Evolutionary conservation across 805 yeast genomes (phyloP).

Genomic region (Yarrowia hollandica): DNA sequence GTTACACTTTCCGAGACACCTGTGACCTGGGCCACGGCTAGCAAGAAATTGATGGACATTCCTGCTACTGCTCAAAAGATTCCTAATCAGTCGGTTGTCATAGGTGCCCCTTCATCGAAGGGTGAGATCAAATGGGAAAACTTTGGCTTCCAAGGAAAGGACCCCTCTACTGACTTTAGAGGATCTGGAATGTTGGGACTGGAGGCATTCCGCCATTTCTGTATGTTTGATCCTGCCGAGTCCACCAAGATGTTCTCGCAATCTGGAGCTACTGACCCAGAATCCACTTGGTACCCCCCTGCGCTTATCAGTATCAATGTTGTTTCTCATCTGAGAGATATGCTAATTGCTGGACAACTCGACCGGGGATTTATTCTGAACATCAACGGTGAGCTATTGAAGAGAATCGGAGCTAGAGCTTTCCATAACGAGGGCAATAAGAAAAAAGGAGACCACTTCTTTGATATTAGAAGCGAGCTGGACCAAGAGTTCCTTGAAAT

Average conservation of each 20-base stretch:
- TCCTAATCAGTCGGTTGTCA: neutral
- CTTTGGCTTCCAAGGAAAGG: slow-evolving; percentile 43
- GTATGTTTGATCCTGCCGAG: slow-evolving; percentile 21
- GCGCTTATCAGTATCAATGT: slow-evolving; percentile 38
- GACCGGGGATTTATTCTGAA: slow-evolving; percentile 18
- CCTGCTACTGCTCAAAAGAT: slow-evolving; percentile 1
- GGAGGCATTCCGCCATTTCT: slow-evolving; percentile 22
- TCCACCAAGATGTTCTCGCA: slow-evolving; percentile 4
- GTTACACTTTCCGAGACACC: slow-evolving; percentile 1
- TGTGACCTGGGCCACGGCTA: slow-evolving; percentile 22
- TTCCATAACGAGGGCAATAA: neutral
- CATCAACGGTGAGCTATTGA: neutral
- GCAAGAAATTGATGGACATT: slow-evolving; percentile 14
- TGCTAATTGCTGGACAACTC: slow-evolving; percentile 7
- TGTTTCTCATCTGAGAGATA: slow-evolving; percentile 23
- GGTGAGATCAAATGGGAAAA: slow-evolving; percentile 38
- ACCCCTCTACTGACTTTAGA: slow-evolving; percentile 42
- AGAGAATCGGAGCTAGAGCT: neutral
- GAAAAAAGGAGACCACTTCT: neutral
- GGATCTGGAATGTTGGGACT: slow-evolving; percentile 32
- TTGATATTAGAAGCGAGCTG: neutral
- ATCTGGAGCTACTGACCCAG: slow-evolving; percentile 5
- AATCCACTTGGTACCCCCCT: slow-evolving; percentile 37
- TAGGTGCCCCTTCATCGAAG: slow-evolving; percentile 19
- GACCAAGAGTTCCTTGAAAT: neutral